A percentile compares a stretch with the other conserved stretches of the same genome.
Conservation (phyloP, 2,329 filamentous ascomycete species). For the Aspergillus sp. region DNA sequence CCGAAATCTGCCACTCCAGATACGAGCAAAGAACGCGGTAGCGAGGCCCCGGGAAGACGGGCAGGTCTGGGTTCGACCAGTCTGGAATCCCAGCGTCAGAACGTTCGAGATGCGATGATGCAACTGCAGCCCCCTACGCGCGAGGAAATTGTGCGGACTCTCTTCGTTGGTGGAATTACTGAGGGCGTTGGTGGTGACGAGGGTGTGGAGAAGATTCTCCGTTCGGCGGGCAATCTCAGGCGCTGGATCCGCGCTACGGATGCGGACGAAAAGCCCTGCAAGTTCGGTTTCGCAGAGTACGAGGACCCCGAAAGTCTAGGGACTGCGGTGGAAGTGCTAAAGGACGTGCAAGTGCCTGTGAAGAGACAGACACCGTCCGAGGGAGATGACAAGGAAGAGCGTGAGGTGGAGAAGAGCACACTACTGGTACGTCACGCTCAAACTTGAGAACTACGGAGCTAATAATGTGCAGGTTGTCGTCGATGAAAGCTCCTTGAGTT, state of each 20-base stretch:
- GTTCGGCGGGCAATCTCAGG: constrained; percentile 74
- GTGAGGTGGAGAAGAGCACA: constrained; percentile 66
- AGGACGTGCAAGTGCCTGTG: constrained; percentile 76
- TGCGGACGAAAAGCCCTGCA: constrained; percentile 77
- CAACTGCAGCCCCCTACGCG: constrained; percentile 77
- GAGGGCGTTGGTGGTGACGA: constrained; percentile 75
- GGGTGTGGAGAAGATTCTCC: constrained; percentile 75
- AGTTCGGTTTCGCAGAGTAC: constrained; percentile 94
- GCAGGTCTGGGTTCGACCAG: constrained; percentile 63
- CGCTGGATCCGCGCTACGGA: constrained; percentile 81
- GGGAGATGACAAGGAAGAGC: constrained; percentile 47
- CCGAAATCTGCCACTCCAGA: constrained; percentile 60
- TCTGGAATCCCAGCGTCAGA: constrained; percentile 67
- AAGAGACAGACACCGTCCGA: constrained; percentile 65
- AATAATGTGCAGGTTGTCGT: constrained; percentile 59
- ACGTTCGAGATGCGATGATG: constrained; percentile 68
- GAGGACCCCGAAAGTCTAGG: constrained; percentile 87
- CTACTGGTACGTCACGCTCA: constrained; percentile 56
- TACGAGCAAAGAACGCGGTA: constrained; percentile 48
- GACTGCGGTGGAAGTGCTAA: constrained; percentile 80
- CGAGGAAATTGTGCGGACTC: constrained; percentile 88
- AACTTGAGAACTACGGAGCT: not conserved
- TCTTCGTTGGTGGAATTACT: constrained; percentile 86
- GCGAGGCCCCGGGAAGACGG: constrained; percentile 51
- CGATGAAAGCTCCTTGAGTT: constrained; percentile 79